Percentiles rank a stretch among this genome's conserved stretches.
These are phyloP conservation scores for Botryotinia calthae DNA, from an alignment of 2,329 filamentous ascomycete genomes.

Conservation along the genomic window DNA sequence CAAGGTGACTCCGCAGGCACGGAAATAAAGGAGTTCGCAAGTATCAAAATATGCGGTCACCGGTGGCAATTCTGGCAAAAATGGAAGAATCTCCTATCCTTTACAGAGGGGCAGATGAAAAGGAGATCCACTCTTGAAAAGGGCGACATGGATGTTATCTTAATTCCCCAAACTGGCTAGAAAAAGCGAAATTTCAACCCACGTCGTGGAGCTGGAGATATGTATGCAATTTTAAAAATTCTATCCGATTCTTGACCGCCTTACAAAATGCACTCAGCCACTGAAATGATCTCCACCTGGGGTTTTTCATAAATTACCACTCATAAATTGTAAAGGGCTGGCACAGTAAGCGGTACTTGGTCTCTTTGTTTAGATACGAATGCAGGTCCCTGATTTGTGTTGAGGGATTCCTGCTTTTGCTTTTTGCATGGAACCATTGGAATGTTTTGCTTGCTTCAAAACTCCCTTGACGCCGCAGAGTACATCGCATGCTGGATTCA, in stretches of 20 bases:
- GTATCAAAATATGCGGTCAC: neutral
- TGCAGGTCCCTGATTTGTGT: constrained; percentile 6
- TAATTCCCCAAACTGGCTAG: neutral
- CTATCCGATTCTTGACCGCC: constrained; percentile 2
- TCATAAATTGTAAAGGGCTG: neutral
- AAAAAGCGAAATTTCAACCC: neutral
- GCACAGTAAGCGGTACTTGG: neutral
- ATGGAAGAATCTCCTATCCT: constrained; percentile 1
- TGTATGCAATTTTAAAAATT: neutral
- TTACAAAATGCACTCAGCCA: neutral
- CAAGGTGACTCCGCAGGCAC: neutral
- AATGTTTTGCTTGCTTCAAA: neutral
- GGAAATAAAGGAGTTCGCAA: neutral
- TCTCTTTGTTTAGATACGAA: neutral
- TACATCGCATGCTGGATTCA: neutral
- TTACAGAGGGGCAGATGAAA: constrained; percentile 5
- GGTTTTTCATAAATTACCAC: neutral
- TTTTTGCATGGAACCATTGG: neutral
- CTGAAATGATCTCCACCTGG: constrained; percentile 8
- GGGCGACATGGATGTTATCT: neutral
- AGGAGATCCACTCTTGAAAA: constrained; percentile 1
- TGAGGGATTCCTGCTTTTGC: constrained; percentile 1
- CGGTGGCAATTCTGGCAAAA: neutral
- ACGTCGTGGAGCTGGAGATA: constrained; percentile 2
- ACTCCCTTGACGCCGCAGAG: neutral